Evolutionary conservation across 2,329 filamentous ascomycete species (phyloP).

Genomic region (Botrytis sinoallii): DNA sequence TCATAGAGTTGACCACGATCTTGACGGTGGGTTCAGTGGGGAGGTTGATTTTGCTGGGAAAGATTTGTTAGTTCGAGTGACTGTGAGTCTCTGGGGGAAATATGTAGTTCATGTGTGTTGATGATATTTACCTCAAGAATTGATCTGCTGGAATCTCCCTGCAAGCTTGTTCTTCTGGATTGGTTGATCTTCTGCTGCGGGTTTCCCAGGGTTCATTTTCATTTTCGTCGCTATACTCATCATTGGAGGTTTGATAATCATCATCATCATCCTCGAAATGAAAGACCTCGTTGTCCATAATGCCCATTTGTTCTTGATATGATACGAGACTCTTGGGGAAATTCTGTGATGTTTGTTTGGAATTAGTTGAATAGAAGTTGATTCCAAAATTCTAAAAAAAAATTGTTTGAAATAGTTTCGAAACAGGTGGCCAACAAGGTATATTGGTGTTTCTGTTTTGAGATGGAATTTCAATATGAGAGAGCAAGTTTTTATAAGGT

Average conservation of each 20-base stretch:
- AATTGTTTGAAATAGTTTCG: background rate
- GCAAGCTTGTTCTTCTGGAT: background rate
- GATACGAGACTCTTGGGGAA: background rate
- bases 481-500: background rate
- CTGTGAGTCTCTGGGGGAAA: rapidly evolving
- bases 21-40: slow-evolving; percentile 13
- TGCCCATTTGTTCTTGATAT: background rate
- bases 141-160: background rate
- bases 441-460: background rate
- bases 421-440: slow-evolving; percentile 2
- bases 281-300: slow-evolving; percentile 2
- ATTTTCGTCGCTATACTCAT: background rate
- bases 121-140: background rate
- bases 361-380: background rate
- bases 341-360: too few species aligned
- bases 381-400: background rate
- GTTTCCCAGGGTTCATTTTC: background rate
- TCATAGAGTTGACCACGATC: slow-evolving; percentile 10
- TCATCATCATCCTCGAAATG: background rate
- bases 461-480: background rate
- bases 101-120: background rate
- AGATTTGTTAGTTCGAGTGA: background rate
- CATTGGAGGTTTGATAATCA: background rate
- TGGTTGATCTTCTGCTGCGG: background rate
- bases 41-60: slow-evolving; percentile 6